Evolutionary conservation across 345 rosid species (phyloP).

Genomic region (Acer campestre): DNA sequence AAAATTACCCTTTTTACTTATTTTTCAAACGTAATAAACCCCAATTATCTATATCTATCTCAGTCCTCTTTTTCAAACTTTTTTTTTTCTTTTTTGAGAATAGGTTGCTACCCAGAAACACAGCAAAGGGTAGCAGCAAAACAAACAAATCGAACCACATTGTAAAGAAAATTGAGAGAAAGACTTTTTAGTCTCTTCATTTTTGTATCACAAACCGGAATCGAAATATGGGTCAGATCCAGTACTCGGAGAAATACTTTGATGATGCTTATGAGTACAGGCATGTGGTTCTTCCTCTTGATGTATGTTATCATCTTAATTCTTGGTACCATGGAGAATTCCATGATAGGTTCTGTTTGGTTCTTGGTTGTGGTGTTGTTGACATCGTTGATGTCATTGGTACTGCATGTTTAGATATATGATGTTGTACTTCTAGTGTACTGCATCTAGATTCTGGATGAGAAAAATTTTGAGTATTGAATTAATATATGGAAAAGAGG

Average conservation of each 20-base stretch:
- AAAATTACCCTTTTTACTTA: too few species aligned
- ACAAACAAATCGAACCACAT: accelerated
- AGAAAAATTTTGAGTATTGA: too few species aligned
- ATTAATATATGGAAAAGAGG: conserved; percentile 23
- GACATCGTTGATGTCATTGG: conserved; percentile 11
- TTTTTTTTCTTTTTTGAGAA: too few species aligned
- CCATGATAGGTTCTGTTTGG: too few species aligned
- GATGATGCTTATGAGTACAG: conserved; percentile 90
- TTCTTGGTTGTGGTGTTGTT: not conserved
- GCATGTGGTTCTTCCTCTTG: conserved; percentile 84
- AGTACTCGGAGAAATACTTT: conserved; percentile 95
- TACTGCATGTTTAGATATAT: conserved; percentile 9
- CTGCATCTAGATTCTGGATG: not conserved
- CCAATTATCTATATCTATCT: too few species aligned
- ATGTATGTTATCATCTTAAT: too few species aligned
- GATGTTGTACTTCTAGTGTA: conserved; percentile 17
- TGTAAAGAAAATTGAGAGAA: accelerated
- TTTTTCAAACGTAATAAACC: too few species aligned
- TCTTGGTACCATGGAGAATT: too few species aligned
- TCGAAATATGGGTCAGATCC: too few species aligned
- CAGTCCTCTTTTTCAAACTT: too few species aligned
- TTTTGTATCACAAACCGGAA: not conserved
- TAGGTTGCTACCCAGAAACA: accelerated
- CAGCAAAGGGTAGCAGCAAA: too few species aligned
- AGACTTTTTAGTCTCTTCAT: not conserved